Base-by-base conservation (phyloP, 768 basidiomycete species). In the Naganishia kalamii region DNA sequence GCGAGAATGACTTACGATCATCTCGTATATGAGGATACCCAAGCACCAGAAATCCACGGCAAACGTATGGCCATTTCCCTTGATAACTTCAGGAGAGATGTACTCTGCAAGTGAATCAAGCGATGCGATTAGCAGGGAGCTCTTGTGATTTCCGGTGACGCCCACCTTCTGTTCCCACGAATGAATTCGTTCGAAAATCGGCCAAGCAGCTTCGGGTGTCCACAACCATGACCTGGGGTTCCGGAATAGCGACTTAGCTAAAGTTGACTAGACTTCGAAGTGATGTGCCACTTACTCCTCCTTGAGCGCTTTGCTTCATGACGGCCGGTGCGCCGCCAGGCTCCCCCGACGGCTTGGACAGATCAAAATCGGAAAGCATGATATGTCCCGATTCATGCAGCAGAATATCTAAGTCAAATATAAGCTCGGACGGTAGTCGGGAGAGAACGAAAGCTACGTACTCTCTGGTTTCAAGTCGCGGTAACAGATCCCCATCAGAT, bases 21-120 rank as follows among this genome's bases (percentile, higher is more conserved):
- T 96, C 81, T 99, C 96, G 81, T 92, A 96, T 73, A 98, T 90
- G 74, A 99, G 85, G 74, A 98, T 97, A 41, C 96, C 96, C 54
- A 97, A 82, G 33, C 96, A 98, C 96, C 91, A 93, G 94, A 94
- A 99, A 80, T 99, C 96, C 59, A 99, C 96, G 15, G 94, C 93
- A 68, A 92, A 92, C 40, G 93, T 96, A 79, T 99, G 96, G 19
- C 96, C 94, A 77, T 89, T 85, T 50, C 90, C 91, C 71, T 89
- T 89, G 76, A 99, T 96, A 65, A 99, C 96, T 81, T 99, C 96
- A 68, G 94, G 94, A 44, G 94, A 92, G 76, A 99, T 98, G 83
- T 99, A 99, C 81, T 97, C 94, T 96, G 78, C 43, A 65, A 63
- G 67, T 12, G 59, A 19, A 35, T 61, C 37, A 46, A 72, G 73